Evolutionary conservation across 345 rosid species (phyloP).

Genomic region (Populus tremula): DNA sequence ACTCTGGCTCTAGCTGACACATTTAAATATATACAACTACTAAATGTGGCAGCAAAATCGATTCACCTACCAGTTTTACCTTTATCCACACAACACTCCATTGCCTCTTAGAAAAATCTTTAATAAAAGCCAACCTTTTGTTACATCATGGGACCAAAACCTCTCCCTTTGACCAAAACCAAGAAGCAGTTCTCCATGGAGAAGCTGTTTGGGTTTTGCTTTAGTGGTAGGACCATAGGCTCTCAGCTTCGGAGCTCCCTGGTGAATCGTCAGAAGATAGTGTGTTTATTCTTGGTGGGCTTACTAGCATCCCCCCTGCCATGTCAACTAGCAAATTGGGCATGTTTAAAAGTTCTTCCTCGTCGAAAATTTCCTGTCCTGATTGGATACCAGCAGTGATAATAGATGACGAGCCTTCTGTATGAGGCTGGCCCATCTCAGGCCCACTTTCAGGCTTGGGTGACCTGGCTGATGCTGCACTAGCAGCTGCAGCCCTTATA

Average conservation of each 20-base stretch:
- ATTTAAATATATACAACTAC: not conserved
- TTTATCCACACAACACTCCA: not conserved
- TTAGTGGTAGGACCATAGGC: constrained; percentile 44
- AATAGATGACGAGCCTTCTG: not conserved
- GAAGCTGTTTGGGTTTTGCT: not conserved
- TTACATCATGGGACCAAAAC: not conserved
- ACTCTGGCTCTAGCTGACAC: not conserved
- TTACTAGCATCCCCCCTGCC: constrained; percentile 75
- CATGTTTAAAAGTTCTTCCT: constrained; percentile 51
- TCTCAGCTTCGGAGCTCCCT: constrained; percentile 48
- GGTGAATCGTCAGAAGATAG: constrained; percentile 53
- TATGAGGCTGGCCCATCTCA: not conserved
- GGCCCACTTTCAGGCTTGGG: constrained; percentile 9
- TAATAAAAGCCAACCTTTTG: not conserved
- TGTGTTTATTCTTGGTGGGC: constrained; percentile 63
- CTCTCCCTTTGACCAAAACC: not conserved
- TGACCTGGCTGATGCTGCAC: constrained; percentile 44
- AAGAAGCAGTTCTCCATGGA: not conserved
- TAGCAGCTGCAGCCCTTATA: constrained; percentile 54
- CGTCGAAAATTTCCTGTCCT: constrained; percentile 45
- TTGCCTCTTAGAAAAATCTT: not conserved
- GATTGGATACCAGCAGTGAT: not conserved
- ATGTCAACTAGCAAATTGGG: constrained; percentile 63
- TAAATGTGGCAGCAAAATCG: not conserved
- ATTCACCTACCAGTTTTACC: not conserved